A percentile compares a stretch with the other conserved stretches of the same genome.
phyloP scores from a whole-genome alignment of 108 stramenopile species.

The Pseudonitzschia multiseries region DNA sequence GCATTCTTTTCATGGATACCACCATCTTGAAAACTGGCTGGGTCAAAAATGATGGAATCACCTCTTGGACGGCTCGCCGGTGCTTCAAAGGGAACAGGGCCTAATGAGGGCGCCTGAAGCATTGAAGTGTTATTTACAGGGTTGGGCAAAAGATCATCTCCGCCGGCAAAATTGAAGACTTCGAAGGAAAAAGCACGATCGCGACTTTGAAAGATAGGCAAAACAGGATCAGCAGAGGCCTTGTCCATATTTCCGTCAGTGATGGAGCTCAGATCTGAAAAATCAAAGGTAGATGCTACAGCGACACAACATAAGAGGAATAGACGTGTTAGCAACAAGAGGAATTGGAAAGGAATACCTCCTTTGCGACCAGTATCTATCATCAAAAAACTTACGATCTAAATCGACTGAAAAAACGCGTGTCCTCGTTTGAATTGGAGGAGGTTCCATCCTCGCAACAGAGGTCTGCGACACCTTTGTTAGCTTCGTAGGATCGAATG shows the following conservation, averaged over 20 bases:
- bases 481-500: conserved; percentile 5
- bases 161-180: conserved; percentile 80
- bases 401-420: conserved; percentile 85
- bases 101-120: conserved; percentile 11
- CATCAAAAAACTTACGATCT: conserved; percentile 57
- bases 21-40: conserved; percentile 81
- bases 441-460: conserved; percentile 17
- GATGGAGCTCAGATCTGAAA: conserved; percentile 45
- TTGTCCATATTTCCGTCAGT: conserved; percentile 26
- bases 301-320: neutral
- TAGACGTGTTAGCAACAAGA: conserved; percentile 18
- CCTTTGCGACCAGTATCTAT: no score
- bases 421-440: conserved; percentile 9
- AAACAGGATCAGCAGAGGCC: conserved; percentile 18
- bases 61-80: conserved; percentile 60
- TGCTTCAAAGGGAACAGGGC: conserved; percentile 10
- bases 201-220: conserved; percentile 43
- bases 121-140: conserved; percentile 10
- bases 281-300: conserved; percentile 59
- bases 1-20: conserved; percentile 88
- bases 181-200: conserved; percentile 87
- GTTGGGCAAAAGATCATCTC: conserved; percentile 63
- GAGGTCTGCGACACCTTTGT: conserved; percentile 19
- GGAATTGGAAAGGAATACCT: neutral
- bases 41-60: conserved; percentile 92